Conservation (phyloP, 305 asterid genomes). For the Solanum hybrid region DNA sequence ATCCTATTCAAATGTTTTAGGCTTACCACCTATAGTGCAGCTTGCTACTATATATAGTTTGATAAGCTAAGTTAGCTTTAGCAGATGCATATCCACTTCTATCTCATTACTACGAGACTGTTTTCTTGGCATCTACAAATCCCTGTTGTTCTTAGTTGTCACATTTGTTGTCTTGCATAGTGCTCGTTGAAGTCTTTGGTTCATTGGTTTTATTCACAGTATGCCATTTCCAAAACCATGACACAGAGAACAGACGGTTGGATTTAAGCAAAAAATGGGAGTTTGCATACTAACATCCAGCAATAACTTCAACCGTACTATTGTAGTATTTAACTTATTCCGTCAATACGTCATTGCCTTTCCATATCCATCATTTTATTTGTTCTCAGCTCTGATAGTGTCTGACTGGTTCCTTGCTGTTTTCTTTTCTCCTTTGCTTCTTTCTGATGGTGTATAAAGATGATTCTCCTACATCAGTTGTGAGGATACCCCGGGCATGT, state of each 20-base stretch:
- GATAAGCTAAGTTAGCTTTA: background rate
- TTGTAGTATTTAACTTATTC: background rate
- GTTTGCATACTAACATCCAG: background rate
- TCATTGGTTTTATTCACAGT: background rate
- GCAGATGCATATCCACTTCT: background rate
- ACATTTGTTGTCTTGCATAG: background rate
- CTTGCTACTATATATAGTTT: background rate
- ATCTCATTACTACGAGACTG: background rate
- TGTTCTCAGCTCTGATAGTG: background rate
- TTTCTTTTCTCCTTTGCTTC: background rate
- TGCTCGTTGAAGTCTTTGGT: background rate
- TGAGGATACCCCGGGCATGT: slow-evolving; percentile 33
- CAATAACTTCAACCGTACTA: background rate
- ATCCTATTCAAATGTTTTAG: background rate
- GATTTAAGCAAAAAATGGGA: background rate
- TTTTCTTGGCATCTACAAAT: background rate
- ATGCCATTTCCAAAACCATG: background rate
- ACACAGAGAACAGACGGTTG: background rate
- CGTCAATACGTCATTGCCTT: background rate
- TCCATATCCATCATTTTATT: background rate
- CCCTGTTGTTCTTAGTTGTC: background rate
- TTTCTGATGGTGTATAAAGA: slow-evolving; percentile 30
- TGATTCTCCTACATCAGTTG: slow-evolving; percentile 52
- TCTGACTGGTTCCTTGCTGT: background rate
- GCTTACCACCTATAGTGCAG: background rate